Evolutionary conservation across 176 grass and related monocot genomes (phyloP).

Genomic region (Zizania latifolia): DNA sequence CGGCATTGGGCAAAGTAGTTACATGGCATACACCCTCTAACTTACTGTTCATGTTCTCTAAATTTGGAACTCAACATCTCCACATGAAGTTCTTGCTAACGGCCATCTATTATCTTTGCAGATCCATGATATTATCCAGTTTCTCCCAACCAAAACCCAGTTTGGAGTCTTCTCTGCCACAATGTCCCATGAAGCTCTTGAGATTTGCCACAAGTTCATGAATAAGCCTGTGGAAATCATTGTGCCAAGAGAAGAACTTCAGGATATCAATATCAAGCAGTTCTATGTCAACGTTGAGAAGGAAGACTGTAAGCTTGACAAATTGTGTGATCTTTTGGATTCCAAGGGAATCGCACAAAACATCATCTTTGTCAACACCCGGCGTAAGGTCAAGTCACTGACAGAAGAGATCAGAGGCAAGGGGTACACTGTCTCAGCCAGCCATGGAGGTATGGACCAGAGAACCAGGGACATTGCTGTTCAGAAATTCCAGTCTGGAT

Average conservation of each 20-base stretch:
- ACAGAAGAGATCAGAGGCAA: slow-evolving; percentile 36
- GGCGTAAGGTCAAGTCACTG: slow-evolving; percentile 39
- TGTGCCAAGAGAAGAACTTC: slow-evolving; percentile 62
- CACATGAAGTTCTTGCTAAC: not conserved
- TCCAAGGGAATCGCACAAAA: slow-evolving; percentile 18
- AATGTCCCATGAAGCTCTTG: slow-evolving; percentile 45
- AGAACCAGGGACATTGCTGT: slow-evolving; percentile 43
- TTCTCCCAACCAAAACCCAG: slow-evolving; percentile 52
- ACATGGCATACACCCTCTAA: not conserved
- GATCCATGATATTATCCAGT: slow-evolving; percentile 54
- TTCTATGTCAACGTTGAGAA: slow-evolving; percentile 49
- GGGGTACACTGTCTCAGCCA: slow-evolving; percentile 46
- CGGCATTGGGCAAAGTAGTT: not conserved
- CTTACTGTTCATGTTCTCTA: not conserved
- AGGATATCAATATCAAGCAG: slow-evolving; percentile 41
- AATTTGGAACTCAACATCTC: not conserved
- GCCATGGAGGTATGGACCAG: slow-evolving; percentile 56
- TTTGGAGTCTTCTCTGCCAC: slow-evolving; percentile 56
- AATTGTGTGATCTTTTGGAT: slow-evolving; percentile 43
- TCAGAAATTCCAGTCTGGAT: slow-evolving; percentile 47
- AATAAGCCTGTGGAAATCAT: slow-evolving; percentile 38
- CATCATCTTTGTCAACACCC: slow-evolving; percentile 55
- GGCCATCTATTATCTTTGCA: slow-evolving; percentile 22
- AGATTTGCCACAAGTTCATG: slow-evolving; percentile 49
- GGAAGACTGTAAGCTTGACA: slow-evolving; percentile 51